These are phyloP conservation scores for Suillus lakei DNA, from an alignment of 768 basidiomycete species.

Conservation along the genomic window DNA sequence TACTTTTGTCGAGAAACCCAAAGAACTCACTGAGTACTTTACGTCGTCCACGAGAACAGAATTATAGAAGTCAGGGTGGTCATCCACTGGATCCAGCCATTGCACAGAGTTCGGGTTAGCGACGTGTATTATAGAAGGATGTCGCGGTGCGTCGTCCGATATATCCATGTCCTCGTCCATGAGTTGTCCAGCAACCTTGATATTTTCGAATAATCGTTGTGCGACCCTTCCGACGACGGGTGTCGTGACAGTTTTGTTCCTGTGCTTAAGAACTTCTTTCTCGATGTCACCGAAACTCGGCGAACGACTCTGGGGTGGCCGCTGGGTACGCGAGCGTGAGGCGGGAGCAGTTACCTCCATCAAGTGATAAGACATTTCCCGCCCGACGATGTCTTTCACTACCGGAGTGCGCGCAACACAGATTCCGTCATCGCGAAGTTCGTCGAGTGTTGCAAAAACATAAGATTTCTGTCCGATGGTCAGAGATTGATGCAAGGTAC, in stretches of 20 bases:
- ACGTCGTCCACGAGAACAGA: constrained; percentile 62
- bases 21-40: constrained; percentile 52
- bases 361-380: constrained; percentile 27
- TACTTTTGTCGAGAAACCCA: neutral
- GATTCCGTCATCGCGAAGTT: constrained; percentile 42
- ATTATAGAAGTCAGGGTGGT: constrained; percentile 39
- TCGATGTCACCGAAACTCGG: constrained; percentile 22
- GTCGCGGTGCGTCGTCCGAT: constrained; percentile 17
- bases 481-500: constrained; percentile 2
- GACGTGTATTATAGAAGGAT: constrained; percentile 26
- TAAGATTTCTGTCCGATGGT: constrained; percentile 46
- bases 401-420: constrained; percentile 45
- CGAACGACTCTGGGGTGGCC: constrained; percentile 16
- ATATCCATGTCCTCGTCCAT: constrained; percentile 32
- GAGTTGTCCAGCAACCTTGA: constrained; percentile 42
- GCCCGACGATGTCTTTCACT: constrained; percentile 39
- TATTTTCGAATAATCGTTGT: constrained; percentile 49
- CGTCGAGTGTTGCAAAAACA: constrained; percentile 40
- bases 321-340: constrained; percentile 20
- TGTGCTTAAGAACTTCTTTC: constrained; percentile 41
- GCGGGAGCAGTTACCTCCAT: constrained; percentile 18
- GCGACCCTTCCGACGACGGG: constrained; percentile 52
- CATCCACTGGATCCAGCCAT: constrained; percentile 36
- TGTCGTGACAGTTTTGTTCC: constrained; percentile 46
- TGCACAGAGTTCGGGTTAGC: constrained; percentile 38